phyloP scores from a whole-genome alignment of 1,284 basidiomycete genomes.

The Leccinum pachyderme region DNA sequence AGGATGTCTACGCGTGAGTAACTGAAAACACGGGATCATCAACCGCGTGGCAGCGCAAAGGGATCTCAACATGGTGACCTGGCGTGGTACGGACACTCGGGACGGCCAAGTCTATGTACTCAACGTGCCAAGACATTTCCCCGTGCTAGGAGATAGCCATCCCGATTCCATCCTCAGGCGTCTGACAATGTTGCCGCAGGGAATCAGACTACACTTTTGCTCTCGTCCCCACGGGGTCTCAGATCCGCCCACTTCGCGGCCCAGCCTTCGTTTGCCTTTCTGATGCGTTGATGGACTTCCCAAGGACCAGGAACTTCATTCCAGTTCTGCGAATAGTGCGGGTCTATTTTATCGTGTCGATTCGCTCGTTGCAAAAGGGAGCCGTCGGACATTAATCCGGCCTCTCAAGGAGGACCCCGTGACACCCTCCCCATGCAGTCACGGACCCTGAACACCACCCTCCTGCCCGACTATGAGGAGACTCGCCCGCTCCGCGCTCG shows the following conservation, averaged over 20 bases:
- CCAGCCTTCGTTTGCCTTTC: background rate
- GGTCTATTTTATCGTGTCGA: background rate
- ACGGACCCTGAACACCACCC: constrained; percentile 22
- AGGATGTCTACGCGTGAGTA: background rate
- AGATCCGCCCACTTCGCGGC: background rate
- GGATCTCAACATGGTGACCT: background rate
- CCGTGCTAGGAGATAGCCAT: background rate
- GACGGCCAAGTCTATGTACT: background rate
- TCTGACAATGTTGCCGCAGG: background rate
- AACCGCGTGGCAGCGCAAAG: background rate
- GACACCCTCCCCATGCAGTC: background rate
- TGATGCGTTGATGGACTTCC: background rate
- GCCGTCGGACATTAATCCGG: background rate
- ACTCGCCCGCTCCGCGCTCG: constrained; percentile 10
- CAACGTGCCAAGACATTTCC: background rate
- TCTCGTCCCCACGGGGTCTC: background rate
- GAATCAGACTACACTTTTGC: background rate
- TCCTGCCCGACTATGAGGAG: constrained; percentile 8
- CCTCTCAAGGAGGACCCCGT: constrained; percentile 9
- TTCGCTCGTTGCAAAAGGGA: background rate
- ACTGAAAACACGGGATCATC: background rate
- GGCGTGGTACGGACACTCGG: background rate
- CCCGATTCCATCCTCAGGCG: background rate
- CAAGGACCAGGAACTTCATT: background rate
- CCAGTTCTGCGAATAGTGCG: background rate